Evolutionary conservation across 805 yeast genomes (phyloP), one percentile per base, ranked within the genome.

Genomic region (Teunomyces cretensis): DNA sequence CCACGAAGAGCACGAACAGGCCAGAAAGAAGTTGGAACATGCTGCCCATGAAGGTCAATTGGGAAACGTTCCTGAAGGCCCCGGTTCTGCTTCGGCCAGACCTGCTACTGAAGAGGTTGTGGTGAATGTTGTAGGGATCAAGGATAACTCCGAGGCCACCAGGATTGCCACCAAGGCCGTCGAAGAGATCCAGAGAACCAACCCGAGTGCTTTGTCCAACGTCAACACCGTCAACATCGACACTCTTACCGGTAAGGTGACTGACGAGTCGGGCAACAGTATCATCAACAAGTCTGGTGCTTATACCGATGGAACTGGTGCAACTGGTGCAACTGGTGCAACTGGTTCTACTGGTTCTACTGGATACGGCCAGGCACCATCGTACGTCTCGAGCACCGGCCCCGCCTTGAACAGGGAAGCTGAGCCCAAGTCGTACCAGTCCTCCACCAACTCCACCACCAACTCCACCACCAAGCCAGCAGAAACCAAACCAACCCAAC

Each of bases 51-150:
- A 39, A 14, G 46, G 46, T 6, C 28, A 32, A 4, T 37, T 43
- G 24, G 46, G 46, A 9, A 43, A 43, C 15, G 33, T 39, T 6
- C 6, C 14, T 9, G 45, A 40, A 6, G 22, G 6, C 22, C 22
- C 22, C 22, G 6, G 22, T n/a, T 6, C 22, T 3, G 22, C 6
- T 24, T n/a, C n/a, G n/a, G n/a, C 22, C 22, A 19, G 22, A n/a
- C 22, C 22, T 3, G 22, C 6, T 24, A 17, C 30, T 9, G 46
- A 41, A 19, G 61, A 57, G 37, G 57, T 64, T 13, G 54, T 58
- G 33, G 71, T 67, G 4, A 59, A 64, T 9, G 70, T 68, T 15
- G 56, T 55, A 44, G 70, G 68, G 14, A 57, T 54, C 26, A 50
- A 45, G 14, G 61, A 58, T 46, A 53, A 55, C 22, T 45, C 45